These are phyloP conservation scores for Spergularia bocconei DNA, from an alignment of 148 eudicot species.

Conservation along the genomic window DNA sequence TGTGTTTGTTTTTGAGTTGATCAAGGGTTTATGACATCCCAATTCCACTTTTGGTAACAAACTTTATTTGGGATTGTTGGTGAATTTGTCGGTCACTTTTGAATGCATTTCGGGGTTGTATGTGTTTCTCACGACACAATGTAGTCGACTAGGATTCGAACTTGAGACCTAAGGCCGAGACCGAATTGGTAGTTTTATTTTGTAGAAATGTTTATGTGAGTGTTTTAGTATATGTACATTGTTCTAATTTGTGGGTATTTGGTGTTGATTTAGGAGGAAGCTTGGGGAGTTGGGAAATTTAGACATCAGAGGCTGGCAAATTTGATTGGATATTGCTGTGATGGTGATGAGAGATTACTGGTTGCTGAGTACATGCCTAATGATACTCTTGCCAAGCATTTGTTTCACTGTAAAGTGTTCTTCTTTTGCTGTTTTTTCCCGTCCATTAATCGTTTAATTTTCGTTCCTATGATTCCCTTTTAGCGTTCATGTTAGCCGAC, in stretches of 20 bases:
- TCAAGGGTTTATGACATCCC: conserved; percentile 8
- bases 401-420: conserved; percentile 72
- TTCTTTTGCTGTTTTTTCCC: neutral
- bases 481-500: neutral
- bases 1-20: conserved; percentile 12
- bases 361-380: conserved; percentile 97
- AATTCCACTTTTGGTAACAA: conserved; percentile 7
- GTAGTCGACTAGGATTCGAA: neutral
- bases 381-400: conserved; percentile 92
- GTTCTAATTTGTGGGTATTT: conserved; percentile 18
- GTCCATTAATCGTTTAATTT: neutral
- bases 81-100: neutral
- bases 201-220: conserved; percentile 4
- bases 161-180: neutral
- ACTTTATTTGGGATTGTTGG: neutral
- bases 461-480: neutral
- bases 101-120: neutral
- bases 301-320: conserved; percentile 75
- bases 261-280: conserved; percentile 62
- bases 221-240: neutral
- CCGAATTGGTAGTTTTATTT: neutral
- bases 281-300: conserved; percentile 83
- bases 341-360: conserved; percentile 88
- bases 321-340: conserved; percentile 90
- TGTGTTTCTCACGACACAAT: neutral